A percentile compares a stretch with the other conserved stretches of the same genome.
These are phyloP conservation scores for Juglanconis sp. DNA, from an alignment of 2,329 filamentous ascomycete genomes.

Conservation along the genomic window DNA sequence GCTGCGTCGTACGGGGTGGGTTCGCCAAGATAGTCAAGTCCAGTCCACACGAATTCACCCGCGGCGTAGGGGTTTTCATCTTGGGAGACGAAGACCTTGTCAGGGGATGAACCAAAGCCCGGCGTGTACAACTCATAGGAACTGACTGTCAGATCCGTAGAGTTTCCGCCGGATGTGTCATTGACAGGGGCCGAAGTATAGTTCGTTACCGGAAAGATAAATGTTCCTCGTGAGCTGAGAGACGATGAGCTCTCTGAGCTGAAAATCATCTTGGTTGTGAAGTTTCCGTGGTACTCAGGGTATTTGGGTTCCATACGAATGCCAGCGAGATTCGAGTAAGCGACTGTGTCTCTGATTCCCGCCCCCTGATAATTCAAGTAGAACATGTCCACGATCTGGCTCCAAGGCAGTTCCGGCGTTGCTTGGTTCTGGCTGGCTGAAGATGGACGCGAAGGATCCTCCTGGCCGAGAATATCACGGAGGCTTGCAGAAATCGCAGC, in stretches of 20 bases:
- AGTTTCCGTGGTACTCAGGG: conserved; percentile 40
- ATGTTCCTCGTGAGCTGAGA: conserved; percentile 49
- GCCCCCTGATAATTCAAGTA: conserved; percentile 56
- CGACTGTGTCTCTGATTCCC: conserved; percentile 33
- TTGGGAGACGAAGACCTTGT: conserved; percentile 50
- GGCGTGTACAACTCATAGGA: conserved; percentile 51
- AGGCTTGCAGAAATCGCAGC: conserved; percentile 33
- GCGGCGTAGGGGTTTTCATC: conserved; percentile 48
- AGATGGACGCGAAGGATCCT: conserved; percentile 44
- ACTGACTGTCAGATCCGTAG: conserved; percentile 35
- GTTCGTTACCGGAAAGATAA: conserved; percentile 47
- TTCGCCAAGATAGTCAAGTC: conserved; percentile 49
- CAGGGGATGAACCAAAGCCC: conserved; percentile 44
- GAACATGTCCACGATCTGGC: conserved; percentile 43
- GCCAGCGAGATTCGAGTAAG: conserved; percentile 20
- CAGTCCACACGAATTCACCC: conserved; percentile 53
- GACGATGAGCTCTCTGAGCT: conserved; percentile 41
- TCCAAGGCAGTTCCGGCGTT: conserved; percentile 35
- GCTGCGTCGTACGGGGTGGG: conserved; percentile 45
- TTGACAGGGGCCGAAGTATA: conserved; percentile 36
- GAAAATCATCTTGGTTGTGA: conserved; percentile 45
- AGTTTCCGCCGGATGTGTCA: conserved; percentile 37
- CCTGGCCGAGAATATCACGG: conserved; percentile 39
- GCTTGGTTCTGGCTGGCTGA: conserved; percentile 48
- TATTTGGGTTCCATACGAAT: conserved; percentile 32